Base-by-base conservation (phyloP, 2,329 filamentous ascomycete species). In the Emergomyces orientalis region DNA sequence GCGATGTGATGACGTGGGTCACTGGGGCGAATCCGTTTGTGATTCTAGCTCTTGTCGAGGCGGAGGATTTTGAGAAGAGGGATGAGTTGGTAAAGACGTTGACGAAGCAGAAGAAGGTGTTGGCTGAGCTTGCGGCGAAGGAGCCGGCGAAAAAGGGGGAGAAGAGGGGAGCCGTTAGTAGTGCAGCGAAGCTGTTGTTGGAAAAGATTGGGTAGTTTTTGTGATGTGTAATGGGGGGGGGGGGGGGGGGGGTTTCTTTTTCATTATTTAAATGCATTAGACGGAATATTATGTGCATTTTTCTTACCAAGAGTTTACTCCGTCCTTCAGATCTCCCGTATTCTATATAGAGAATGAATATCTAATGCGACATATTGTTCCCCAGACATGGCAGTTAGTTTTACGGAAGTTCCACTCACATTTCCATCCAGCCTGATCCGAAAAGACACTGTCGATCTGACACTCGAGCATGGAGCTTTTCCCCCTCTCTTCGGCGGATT, bases 11-110 rank as follows among this genome's bases (percentile, higher is more conserved):
- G 63, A 80, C 85, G 25, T 99, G 94, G 94, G 92, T 93, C 0
- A 92, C 87, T 0, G 89, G 92, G 0, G 84, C 88, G 1, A 91
- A 91, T 68, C 90, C 89, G 1, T 97, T 96, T 69, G 90, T 96
- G 13, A 82, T 97, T 3, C 83, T 97, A 32, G 88, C 86, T 19
- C 78, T 97, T 67, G 76, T 92, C 5, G 93, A 97, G 77, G 84
- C 88, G 0, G 80, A 84, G 27, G 85, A 86, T 63, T 94, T 94
- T 70, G 80, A 80, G 32, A 81, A 86, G 69, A 85, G 82, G 69
- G 81, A 82, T 19, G 86, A 89, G 69, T 78, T 96, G 60, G 79
- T 86, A 71, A 85, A 86, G 74, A 83, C 80, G 17, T 77, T 97
- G 68, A 88, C 86, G 78, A 88, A 88, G 78, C 85, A 87, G 68